Percentiles rank a stretch among this genome's conserved stretches.
Conservation (phyloP, 2,329 filamentous ascomycete species). For the Trichoderma guizhouense region DNA sequence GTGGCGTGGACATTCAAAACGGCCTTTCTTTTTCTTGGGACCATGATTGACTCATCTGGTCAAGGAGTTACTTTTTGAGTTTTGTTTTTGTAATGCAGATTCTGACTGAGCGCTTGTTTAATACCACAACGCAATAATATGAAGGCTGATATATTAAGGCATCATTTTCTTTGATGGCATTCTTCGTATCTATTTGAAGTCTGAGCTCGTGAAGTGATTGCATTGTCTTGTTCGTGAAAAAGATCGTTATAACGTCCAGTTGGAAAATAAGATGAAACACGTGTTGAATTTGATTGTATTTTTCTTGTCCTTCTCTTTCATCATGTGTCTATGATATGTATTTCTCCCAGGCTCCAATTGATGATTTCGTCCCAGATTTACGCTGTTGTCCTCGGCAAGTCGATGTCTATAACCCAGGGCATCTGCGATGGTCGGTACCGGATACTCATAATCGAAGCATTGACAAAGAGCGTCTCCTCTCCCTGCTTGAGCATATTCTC, state of each 20-base stretch:
- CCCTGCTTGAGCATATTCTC: slow-evolving; percentile 34
- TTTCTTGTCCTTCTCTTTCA: neutral
- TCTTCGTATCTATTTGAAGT: neutral
- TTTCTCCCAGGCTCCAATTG: neutral
- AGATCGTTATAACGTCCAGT: neutral
- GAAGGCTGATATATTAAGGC: neutral
- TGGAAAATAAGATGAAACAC: neutral
- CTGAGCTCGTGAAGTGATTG: neutral
- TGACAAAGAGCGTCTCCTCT: slow-evolving; percentile 56
- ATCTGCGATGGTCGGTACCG: slow-evolving; percentile 42
- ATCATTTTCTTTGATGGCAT: neutral
- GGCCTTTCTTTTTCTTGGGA: neutral
- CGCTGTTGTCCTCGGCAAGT: slow-evolving; percentile 31
- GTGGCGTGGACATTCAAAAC: neutral
- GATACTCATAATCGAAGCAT: slow-evolving; percentile 52
- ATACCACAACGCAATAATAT: neutral
- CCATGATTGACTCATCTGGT: neutral
- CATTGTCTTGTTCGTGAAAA: neutral
- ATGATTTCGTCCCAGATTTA: neutral
- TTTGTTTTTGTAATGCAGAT: neutral
- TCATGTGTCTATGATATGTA: neutral
- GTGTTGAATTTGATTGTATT: neutral
- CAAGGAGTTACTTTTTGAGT: neutral
- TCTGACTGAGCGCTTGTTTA: neutral
- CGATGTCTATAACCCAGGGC: slow-evolving; percentile 52